Percentiles rank a stretch among this genome's conserved stretches.
phyloP scores from a whole-genome alignment of 257 asterid species.

The Capsicum chinense region DNA sequence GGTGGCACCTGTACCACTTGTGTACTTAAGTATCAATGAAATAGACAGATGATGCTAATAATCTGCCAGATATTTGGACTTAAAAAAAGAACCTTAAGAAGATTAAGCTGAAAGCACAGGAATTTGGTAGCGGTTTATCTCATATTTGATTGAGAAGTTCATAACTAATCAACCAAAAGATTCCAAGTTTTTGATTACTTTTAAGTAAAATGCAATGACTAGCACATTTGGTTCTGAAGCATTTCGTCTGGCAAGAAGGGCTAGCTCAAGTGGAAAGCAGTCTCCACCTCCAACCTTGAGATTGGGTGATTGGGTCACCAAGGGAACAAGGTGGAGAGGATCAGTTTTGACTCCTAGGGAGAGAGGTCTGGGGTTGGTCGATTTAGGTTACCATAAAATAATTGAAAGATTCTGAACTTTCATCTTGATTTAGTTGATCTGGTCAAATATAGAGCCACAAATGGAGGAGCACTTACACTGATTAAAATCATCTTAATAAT shows the following conservation, averaged over 20 bases:
- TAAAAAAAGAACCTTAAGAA: not conserved
- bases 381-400: not conserved
- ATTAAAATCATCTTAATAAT: not conserved
- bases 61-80: not conserved
- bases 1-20: not conserved
- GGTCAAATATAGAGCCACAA: not conserved
- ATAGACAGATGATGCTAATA: not conserved
- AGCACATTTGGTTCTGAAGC: not conserved
- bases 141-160: not conserved
- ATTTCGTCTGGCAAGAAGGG: not conserved
- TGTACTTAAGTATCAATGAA: not conserved
- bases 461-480: not conserved
- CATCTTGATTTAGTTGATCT: not conserved
- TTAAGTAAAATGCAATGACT: not conserved
- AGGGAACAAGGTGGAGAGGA: not conserved
- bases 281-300: not conserved
- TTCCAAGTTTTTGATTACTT: not conserved
- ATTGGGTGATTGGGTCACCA: not conserved
- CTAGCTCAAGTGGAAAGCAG: not conserved
- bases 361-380: not conserved
- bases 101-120: not conserved
- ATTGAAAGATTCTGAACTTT: not conserved
- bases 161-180: constrained; percentile 2
- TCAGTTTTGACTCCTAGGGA: not conserved
- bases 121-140: not conserved